Conservation (phyloP, 2,329 filamentous ascomycete genomes). For the Gremmenia infestans region DNA sequence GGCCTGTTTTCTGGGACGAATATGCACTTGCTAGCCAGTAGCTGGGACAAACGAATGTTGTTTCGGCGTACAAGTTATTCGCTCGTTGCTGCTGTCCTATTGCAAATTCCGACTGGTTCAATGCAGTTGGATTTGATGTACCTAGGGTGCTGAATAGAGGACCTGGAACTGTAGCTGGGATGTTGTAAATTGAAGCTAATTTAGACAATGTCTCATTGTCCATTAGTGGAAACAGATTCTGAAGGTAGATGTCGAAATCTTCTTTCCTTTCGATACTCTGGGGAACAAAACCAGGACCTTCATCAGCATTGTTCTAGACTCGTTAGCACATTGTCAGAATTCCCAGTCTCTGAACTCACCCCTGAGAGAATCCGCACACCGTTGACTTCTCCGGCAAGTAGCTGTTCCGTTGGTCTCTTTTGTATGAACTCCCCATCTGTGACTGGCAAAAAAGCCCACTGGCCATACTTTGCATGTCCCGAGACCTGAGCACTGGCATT, state of each 20-base stretch:
- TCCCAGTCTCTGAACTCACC: slow-evolving; percentile 2
- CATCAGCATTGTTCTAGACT: slow-evolving; percentile 35
- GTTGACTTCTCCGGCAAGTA: slow-evolving; percentile 30
- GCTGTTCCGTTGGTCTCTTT: slow-evolving; percentile 27
- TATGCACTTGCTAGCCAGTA: slow-evolving; percentile 48
- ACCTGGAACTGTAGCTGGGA: slow-evolving; percentile 1
- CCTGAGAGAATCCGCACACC: slow-evolving; percentile 21
- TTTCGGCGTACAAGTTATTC: slow-evolving; percentile 46
- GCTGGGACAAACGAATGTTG: slow-evolving; percentile 47
- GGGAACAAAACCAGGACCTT: slow-evolving; percentile 34
- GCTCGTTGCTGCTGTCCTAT: slow-evolving; percentile 47
- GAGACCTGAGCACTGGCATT: slow-evolving; percentile 24
- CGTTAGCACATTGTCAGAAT: background rate
- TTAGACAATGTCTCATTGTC: slow-evolving; percentile 1
- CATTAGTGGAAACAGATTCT: slow-evolving; percentile 35
- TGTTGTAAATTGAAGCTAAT: too few species aligned
- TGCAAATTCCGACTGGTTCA: slow-evolving; percentile 39
- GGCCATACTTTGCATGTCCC: slow-evolving; percentile 19
- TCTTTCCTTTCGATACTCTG: background rate
- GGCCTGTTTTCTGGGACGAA: slow-evolving; percentile 24
- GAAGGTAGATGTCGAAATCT: slow-evolving; percentile 25
- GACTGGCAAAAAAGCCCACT: slow-evolving; percentile 34
- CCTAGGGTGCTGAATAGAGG: slow-evolving; percentile 33
- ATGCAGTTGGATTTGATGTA: slow-evolving; percentile 33
- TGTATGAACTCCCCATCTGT: slow-evolving; percentile 33